Evolutionary conservation across 371 early-diverging fungal genomes (phyloP), one percentile per base, ranked within the genome.

Genomic region (Mucor piriformis): DNA sequence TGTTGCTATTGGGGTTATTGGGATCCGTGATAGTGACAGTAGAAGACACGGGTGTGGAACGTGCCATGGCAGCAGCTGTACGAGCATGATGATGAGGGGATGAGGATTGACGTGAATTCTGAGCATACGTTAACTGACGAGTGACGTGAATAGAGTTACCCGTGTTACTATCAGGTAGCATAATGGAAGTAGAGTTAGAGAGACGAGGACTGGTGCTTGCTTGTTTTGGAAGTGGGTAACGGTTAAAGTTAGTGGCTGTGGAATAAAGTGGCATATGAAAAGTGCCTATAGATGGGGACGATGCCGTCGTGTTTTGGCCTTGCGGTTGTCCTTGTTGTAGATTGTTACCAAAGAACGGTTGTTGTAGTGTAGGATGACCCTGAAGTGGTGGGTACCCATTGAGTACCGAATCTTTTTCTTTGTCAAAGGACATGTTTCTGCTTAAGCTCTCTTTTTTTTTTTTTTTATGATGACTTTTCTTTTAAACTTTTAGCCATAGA

Each of bases 41-140:
- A 11, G 84, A 78, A 34, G 77, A 68, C 16, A 75, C 52, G 25
- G 75, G 66, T 15, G 73, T 59, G 42, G 59, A 79, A 20, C 63
- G 77, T 60, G 67, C 82, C 71, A 76, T 79, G 24, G 75, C 85
- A 37, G 87, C 86, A 0, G 93, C 92, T 3, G 91, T 83, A 27
- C 93, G 86, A 34, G 94, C 92, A 63, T 92, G 91, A 64, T 92
- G 91, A 69, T 95, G 95, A 27, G 95, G 93, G 1, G 91, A 77
- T n/a, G 88, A 76, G 3, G 91, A 81, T 40, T 88, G 87, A 37
- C 93, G 85, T 29, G 91, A 90, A 34, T 82, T 58, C 54, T 87
- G 87, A 12, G 87, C 88, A 66, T 84, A 83, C 8, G 84, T 84
- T 21, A 91, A 50, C 66, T 90, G 91, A 38, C 86, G 83, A 70